These are phyloP conservation scores for Cutaneotrichosporon sp. DNA, from an alignment of 1,284 basidiomycete genomes.

Conservation along the genomic window DNA sequence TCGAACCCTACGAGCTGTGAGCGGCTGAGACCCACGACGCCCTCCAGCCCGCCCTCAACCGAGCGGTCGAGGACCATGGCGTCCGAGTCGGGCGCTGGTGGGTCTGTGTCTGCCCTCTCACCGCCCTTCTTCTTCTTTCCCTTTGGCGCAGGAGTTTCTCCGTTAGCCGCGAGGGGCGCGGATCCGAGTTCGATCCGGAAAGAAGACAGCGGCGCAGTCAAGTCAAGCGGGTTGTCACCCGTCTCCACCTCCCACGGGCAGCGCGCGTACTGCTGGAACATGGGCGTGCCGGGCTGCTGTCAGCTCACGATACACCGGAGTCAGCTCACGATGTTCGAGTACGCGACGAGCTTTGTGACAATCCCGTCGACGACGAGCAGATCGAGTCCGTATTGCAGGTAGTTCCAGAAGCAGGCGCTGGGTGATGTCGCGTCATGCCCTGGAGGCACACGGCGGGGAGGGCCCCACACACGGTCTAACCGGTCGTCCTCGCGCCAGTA, in stretches of 20 bases:
- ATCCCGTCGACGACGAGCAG: conserved; percentile 68
- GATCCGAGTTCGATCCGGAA: conserved; percentile 25
- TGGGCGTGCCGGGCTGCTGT: conserved; percentile 73
- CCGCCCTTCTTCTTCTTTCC: conserved; percentile 16
- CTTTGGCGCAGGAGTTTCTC: neutral
- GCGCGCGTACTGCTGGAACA: conserved; percentile 83
- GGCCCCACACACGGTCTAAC: conserved; percentile 57
- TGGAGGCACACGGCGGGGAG: neutral
- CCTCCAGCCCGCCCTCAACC: conserved; percentile 64
- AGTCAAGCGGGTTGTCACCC: conserved; percentile 26
- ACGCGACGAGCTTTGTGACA: conserved; percentile 79
- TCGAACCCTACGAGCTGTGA: conserved; percentile 68
- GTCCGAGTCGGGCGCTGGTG: conserved; percentile 37
- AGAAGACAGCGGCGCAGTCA: conserved; percentile 29
- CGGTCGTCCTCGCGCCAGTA: conserved; percentile 85
- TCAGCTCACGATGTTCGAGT: conserved; percentile 73
- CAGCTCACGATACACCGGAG: neutral
- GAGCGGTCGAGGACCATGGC: conserved; percentile 83
- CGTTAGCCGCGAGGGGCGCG: neutral
- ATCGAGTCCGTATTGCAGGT: conserved; percentile 83
- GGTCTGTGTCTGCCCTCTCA: neutral
- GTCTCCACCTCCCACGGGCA: conserved; percentile 74
- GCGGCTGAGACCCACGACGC: conserved; percentile 31
- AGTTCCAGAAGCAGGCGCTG: conserved; percentile 78
- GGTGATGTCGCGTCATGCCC: conserved; percentile 8